Base-by-base conservation (phyloP, 768 basidiomycete species). In the Hypholoma sublateritium region DNA sequence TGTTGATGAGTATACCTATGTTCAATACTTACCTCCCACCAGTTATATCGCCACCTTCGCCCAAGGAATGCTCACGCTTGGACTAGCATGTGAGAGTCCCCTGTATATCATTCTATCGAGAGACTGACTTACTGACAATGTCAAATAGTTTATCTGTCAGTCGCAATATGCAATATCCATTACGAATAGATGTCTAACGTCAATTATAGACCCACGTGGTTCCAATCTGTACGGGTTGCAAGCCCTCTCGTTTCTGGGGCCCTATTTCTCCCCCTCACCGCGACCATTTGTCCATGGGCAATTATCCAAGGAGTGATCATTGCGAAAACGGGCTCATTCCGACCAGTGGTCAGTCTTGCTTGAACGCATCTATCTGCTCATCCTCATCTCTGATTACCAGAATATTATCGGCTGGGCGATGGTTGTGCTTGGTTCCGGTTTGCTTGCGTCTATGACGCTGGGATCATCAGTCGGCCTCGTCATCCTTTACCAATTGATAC, bases 161-260 rank as follows among this genome's bases (percentile, higher is more conserved):
- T 53, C 9, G 6, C 7, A 16, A 5, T 13, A 4, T 14, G 5
- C 6, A 8, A 11, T 22, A 53, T 12, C 22, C 13, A 43, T 19
- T 4, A n/a, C 21, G 19, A 19, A 53, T 17, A 21, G 17, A 35
- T 14, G 13, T 9, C 24, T 28, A 19, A 42, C 37, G 14, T 32
- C 28, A 48, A 42, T 28, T 49, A 13, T 51, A 62, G 61, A 11
- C 63, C 63, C 25, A 56, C 59, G 0, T 65, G 59, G 64, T 78
- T 78, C 60, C 78, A 79, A 56, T 70, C 77, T 1, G 69, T 69
- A 16, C 71, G 70, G 53, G 67, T 55, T 9, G 72, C 69, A 0
- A 63, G 63, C 1, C 74, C 79, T 0, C 59, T 77, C n/a, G 50
- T 61, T 0, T 72, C 73, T 5, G 75, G 77, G 1, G 53, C 77